A percentile compares a stretch with the other conserved stretches of the same genome.
Conservation (phyloP, 306 rosid genomes). For the Begonia loranthoides region DNA sequence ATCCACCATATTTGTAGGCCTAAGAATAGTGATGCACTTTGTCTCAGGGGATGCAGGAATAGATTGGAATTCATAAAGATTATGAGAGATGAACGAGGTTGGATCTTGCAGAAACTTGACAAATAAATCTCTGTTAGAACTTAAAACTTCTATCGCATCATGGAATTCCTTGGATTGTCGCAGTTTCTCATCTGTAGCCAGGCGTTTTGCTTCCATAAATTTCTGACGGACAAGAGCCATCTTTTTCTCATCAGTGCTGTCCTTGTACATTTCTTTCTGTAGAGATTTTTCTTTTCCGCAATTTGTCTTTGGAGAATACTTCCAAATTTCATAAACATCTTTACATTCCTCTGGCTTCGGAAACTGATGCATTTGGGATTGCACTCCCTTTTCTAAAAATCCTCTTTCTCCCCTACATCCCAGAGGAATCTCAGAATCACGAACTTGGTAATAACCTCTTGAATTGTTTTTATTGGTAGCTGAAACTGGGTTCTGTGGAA, state of each 20-base stretch:
- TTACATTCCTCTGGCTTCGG: constrained; percentile 29
- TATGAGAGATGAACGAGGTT: constrained; percentile 36
- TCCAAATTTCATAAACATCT: constrained; percentile 62
- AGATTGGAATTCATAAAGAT: constrained; percentile 37
- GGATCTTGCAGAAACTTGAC: constrained; percentile 54
- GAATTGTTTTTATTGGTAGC: constrained; percentile 37
- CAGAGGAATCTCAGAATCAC: constrained; percentile 25
- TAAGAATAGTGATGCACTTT: constrained; percentile 64
- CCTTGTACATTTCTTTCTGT: constrained; percentile 44
- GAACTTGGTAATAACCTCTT: constrained; percentile 32
- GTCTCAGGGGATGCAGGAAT: constrained; percentile 39
- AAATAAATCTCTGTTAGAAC: constrained; percentile 66
- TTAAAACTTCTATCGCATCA: constrained; percentile 72
- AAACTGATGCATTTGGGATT: constrained; percentile 32
- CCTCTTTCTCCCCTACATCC: constrained; percentile 38
- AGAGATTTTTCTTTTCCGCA: constrained; percentile 42
- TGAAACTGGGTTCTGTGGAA: constrained; percentile 42
- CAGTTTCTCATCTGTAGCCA: constrained; percentile 52
- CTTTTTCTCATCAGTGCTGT: constrained; percentile 31
- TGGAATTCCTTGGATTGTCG: constrained; percentile 62
- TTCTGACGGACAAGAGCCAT: constrained; percentile 69
- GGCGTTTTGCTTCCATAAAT: constrained; percentile 51
- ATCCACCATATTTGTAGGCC: constrained; percentile 66
- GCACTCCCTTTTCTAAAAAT: constrained; percentile 33
- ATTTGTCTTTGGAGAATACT: constrained; percentile 41